Percentiles rank a stretch among this genome's conserved stretches.
Evolutionary conservation across 139 green algal species (phyloP).

Genomic region (Eudorina sp.): DNA sequence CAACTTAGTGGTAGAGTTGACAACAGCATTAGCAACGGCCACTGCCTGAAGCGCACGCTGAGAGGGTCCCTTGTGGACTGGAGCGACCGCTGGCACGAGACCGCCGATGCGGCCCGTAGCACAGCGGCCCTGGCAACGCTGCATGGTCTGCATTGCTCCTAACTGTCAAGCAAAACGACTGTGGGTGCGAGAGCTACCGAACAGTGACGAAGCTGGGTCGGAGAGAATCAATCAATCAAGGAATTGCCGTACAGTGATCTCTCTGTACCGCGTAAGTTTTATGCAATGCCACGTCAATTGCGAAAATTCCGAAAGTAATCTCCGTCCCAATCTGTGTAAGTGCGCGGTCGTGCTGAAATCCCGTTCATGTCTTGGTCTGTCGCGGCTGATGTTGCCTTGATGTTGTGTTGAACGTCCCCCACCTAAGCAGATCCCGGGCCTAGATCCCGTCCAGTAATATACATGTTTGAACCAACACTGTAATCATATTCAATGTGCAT

Average conservation of each 20-base stretch:
- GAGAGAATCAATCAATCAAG: slow-evolving; percentile 17
- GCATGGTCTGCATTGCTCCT: slow-evolving; percentile 47
- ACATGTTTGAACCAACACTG: too few relatives aligned
- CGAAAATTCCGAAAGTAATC: background rate
- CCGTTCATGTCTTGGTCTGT: too few relatives aligned
- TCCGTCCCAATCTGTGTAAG: background rate
- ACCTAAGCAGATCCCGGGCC: background rate
- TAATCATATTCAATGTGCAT: too few relatives aligned
- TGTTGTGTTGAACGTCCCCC: background rate
- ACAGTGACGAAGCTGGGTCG: slow-evolving; percentile 10
- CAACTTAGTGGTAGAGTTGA: slow-evolving; percentile 49
- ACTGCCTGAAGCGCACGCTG: background rate
- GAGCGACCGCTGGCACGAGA: background rate
- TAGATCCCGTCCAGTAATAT: too few relatives aligned
- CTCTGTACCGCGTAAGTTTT: background rate
- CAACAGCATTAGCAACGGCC: background rate
- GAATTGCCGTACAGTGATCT: slow-evolving; percentile 17
- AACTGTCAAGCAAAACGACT: background rate
- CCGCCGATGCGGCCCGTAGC: slow-evolving; percentile 15
- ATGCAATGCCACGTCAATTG: background rate
- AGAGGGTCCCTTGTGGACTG: background rate
- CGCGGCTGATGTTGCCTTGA: background rate
- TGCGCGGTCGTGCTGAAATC: background rate
- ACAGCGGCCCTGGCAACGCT: slow-evolving; percentile 30
- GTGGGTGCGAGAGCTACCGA: background rate